Evolutionary conservation across 495 filamentous ascomycete species (phyloP).

Genomic region (Podospora tetraspora): DNA sequence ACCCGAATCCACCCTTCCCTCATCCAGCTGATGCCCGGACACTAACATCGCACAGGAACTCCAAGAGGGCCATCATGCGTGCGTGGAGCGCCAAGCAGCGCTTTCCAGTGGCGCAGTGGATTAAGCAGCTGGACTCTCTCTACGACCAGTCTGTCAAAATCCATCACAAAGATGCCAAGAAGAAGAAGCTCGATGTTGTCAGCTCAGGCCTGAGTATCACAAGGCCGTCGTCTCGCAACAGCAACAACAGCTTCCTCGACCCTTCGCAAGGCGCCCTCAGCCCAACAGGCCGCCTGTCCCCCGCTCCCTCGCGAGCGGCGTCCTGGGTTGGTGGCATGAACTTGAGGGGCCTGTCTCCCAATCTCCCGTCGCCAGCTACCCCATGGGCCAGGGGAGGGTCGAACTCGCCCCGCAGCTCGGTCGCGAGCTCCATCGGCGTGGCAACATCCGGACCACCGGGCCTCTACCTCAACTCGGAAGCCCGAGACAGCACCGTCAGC

Average conservation of each 20-base stretch:
- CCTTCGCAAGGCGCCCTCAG: conserved; percentile 12
- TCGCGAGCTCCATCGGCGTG: conserved; percentile 24
- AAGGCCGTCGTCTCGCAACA: conserved; percentile 26
- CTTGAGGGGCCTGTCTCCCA: conserved; percentile 18
- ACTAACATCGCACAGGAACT: conserved; percentile 31
- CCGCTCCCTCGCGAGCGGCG: conserved; percentile 6
- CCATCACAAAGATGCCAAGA: conserved; percentile 34
- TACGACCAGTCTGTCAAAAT: conserved; percentile 47
- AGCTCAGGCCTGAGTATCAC: conserved; percentile 14
- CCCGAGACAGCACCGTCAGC: conserved; percentile 31
- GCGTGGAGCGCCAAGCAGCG: conserved; percentile 71
- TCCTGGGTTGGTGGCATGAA: conserved; percentile 11
- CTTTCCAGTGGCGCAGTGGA: conserved; percentile 68
- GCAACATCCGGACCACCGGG: neutral
- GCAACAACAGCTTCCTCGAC: conserved; percentile 14
- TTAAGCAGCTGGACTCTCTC: conserved; percentile 57
- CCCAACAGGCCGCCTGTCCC: conserved; percentile 18
- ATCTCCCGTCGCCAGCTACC: conserved; percentile 18
- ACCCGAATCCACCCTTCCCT: no score
- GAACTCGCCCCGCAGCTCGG: conserved; percentile 24
- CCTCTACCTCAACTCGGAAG: conserved; percentile 24
- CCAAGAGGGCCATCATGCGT: conserved; percentile 58
- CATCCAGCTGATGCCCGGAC: neutral
- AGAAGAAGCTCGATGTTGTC: conserved; percentile 28
- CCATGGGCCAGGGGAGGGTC: conserved; percentile 19